These are phyloP conservation scores for Hermanozyma aechmeae DNA, from an alignment of 805 yeast species.

Conservation along the genomic window DNA sequence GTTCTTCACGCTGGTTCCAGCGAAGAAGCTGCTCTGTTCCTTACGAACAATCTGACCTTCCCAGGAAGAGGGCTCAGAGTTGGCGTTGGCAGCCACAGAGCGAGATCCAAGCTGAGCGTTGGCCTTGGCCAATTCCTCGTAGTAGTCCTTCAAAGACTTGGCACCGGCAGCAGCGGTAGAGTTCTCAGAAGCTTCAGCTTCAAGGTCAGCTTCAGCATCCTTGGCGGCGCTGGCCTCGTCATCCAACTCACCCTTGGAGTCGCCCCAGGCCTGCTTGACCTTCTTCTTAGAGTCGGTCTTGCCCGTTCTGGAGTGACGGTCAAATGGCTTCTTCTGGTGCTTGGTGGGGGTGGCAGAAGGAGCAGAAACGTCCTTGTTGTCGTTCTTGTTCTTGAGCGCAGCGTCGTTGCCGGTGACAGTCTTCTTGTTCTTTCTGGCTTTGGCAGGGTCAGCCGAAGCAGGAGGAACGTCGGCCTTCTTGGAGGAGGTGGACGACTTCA, in stretches of 20 bases:
- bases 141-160: slow-evolving; percentile 81
- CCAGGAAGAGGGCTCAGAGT: slow-evolving; percentile 43
- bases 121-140: slow-evolving; percentile 51
- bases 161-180: slow-evolving; percentile 41
- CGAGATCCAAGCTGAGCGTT: slow-evolving; percentile 30
- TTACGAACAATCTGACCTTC: slow-evolving; percentile 56
- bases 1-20: slow-evolving; percentile 59
- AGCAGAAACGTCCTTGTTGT: slow-evolving; percentile 63
- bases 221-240: slow-evolving; percentile 45
- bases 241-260: slow-evolving; percentile 53
- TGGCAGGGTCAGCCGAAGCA: slow-evolving; percentile 71
- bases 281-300: slow-evolving; percentile 81
- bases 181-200: slow-evolving; percentile 24
- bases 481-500: slow-evolving; percentile 74
- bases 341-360: slow-evolving; percentile 44
- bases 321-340: slow-evolving; percentile 51
- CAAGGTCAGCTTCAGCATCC: slow-evolving; percentile 34
- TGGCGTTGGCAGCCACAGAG: slow-evolving; percentile 44
- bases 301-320: slow-evolving; percentile 82
- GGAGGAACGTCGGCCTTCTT: slow-evolving; percentile 82
- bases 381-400: slow-evolving; percentile 52
- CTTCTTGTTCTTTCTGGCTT: slow-evolving; percentile 64
- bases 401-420: slow-evolving; percentile 82
- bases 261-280: slow-evolving; percentile 83
- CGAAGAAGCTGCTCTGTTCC: slow-evolving; percentile 46